Percentiles rank a stretch among this genome's conserved stretches.
phyloP scores from a whole-genome alignment of 805 yeast genomes.

The Brettanomyces custersianus region DNA sequence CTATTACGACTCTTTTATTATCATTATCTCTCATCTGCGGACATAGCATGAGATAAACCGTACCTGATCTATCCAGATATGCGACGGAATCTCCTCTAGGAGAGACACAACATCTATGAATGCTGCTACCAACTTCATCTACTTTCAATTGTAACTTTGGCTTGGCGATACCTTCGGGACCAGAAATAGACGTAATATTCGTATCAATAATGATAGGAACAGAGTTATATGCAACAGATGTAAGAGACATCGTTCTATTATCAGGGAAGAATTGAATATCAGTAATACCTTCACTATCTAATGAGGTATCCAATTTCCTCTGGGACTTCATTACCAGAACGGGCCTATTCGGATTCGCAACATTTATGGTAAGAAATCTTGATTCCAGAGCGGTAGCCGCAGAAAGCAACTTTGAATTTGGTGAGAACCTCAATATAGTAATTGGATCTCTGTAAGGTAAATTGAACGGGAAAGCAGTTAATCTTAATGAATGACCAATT shows the following conservation, averaged over 20 bases:
- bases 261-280: constrained; percentile 67
- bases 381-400: constrained; percentile 76
- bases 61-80: constrained; percentile 70
- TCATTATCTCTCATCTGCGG: constrained; percentile 47
- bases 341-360: constrained; percentile 56
- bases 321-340: constrained; percentile 61
- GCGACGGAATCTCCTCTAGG: constrained; percentile 86
- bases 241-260: constrained; percentile 41
- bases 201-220: constrained; percentile 64
- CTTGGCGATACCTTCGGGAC: constrained; percentile 38
- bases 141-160: constrained; percentile 55
- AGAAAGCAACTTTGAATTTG: constrained; percentile 58
- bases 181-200: constrained; percentile 36
- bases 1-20: constrained; percentile 51
- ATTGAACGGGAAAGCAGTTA: constrained; percentile 36
- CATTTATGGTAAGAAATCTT: constrained; percentile 65
- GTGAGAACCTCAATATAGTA: constrained; percentile 62
- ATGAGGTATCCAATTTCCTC: constrained; percentile 50
- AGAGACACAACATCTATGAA: constrained; percentile 66
- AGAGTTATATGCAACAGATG: constrained; percentile 54
- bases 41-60: constrained; percentile 58
- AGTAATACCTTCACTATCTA: constrained; percentile 87
- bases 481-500: constrained; percentile 1
- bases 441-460: constrained; percentile 85
- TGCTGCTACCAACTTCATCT: constrained; percentile 73